Percentiles rank a stretch among this genome's conserved stretches.
phyloP scores from a whole-genome alignment of 176 grass and related monocot species.

The Cenchrus purpureus region DNA sequence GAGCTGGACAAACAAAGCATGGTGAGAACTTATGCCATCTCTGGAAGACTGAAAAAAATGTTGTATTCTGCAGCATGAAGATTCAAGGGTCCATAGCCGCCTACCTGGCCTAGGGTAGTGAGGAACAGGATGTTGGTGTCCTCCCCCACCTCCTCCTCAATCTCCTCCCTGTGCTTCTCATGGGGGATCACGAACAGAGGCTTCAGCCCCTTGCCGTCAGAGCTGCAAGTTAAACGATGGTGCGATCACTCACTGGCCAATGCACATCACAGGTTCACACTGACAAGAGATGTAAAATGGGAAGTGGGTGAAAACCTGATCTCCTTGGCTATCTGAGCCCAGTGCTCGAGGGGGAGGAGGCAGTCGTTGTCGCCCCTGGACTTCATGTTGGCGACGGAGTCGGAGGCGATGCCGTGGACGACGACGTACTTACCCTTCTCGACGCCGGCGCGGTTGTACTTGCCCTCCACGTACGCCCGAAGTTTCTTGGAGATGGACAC shows the following conservation, averaged over 20 bases:
- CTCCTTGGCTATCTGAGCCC: conserved; percentile 72
- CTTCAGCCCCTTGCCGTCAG: conserved; percentile 51
- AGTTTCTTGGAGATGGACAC: conserved; percentile 91
- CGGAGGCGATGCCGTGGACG: conserved; percentile 85
- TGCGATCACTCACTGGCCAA: background rate
- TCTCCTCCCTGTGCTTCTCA: conserved; percentile 86
- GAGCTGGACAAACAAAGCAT: conserved; percentile 46
- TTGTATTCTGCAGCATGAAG: background rate
- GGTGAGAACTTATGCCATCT: background rate
- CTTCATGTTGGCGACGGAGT: conserved; percentile 82
- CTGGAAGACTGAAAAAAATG: too few relatives aligned
- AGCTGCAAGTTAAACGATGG: conserved; percentile 32
- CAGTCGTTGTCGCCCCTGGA: conserved; percentile 78
- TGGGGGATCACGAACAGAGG: conserved; percentile 94
- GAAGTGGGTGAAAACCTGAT: conserved; percentile 46
- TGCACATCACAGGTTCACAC: background rate
- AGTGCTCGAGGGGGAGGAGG: conserved; percentile 73
- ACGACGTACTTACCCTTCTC: conserved; percentile 82
- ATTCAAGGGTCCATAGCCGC: background rate
- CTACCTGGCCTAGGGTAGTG: conserved; percentile 89
- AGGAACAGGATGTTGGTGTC: conserved; percentile 71
- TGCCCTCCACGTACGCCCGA: conserved; percentile 70
- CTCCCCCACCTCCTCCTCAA: conserved; percentile 67
- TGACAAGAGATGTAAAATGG: background rate
- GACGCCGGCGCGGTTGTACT: conserved; percentile 61